Conservation (phyloP, 768 basidiomycete species). For the Boletus sp. region DNA sequence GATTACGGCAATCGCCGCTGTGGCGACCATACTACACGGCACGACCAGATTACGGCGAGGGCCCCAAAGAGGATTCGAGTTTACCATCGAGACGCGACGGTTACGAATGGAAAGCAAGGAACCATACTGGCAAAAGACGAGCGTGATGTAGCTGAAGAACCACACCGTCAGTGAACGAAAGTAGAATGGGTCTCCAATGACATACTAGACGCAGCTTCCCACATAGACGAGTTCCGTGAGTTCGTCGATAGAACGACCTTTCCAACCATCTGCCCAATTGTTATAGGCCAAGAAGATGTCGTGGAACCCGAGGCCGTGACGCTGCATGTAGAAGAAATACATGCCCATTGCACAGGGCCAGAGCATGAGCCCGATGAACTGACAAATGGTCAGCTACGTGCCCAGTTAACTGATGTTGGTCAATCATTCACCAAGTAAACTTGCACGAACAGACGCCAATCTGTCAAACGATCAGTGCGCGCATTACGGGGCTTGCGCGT, state of each 20-base stretch:
- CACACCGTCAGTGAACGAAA: neutral
- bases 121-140: conserved; percentile 31
- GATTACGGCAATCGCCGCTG: conserved; percentile 29
- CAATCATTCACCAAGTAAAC: conserved; percentile 41
- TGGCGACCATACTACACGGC: conserved; percentile 32
- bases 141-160: conserved; percentile 33
- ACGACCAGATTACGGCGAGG: conserved; percentile 36
- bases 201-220: conserved; percentile 44
- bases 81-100: conserved; percentile 27
- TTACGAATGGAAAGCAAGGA: conserved; percentile 26
- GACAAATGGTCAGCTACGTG: neutral
- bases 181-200: conserved; percentile 4
- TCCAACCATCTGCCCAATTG: conserved; percentile 38
- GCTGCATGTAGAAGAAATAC: conserved; percentile 39
- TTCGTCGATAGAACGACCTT: conserved; percentile 28
- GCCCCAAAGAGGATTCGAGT: conserved; percentile 34
- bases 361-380: conserved; percentile 44
- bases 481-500: conserved; percentile 46
- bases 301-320: conserved; percentile 33
- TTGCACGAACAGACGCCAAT: conserved; percentile 48
- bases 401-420: neutral
- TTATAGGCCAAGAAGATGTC: conserved; percentile 38
- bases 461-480: conserved; percentile 45
- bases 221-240: conserved; percentile 36
- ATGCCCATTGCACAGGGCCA: conserved; percentile 43